Percentiles rank a stretch among this genome's conserved stretches.
These are phyloP conservation scores for Blastosporella zonata DNA, from an alignment of 1,284 basidiomycete genomes.

Conservation along the genomic window DNA sequence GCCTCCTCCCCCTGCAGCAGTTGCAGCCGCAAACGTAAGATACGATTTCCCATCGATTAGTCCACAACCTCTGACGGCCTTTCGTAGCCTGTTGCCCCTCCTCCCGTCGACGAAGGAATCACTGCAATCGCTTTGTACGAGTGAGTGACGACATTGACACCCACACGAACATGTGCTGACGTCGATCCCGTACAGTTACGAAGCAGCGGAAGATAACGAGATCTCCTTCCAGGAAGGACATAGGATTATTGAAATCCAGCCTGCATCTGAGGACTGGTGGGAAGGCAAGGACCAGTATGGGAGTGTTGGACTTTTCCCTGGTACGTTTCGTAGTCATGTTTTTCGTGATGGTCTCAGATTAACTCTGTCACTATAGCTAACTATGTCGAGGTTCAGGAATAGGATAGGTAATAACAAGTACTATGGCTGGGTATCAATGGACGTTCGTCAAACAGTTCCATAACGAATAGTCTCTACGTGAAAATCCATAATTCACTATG, in stretches of 20 bases:
- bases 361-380: slow-evolving; percentile 38
- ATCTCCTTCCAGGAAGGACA: slow-evolving; percentile 83
- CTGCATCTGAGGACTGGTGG: slow-evolving; percentile 88
- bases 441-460: background rate
- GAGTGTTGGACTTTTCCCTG: slow-evolving; percentile 79
- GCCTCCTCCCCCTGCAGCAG: slow-evolving; percentile 43
- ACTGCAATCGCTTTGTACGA: slow-evolving; percentile 77
- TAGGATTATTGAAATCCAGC: slow-evolving; percentile 68
- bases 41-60: background rate
- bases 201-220: slow-evolving; percentile 87
- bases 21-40: slow-evolving; percentile 31
- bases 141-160: slow-evolving; percentile 40
- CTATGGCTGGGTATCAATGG: background rate
- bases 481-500: background rate
- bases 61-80: slow-evolving; percentile 1
- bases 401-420: background rate
- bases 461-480: background rate
- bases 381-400: slow-evolving; percentile 60
- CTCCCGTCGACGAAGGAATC: slow-evolving; percentile 49
- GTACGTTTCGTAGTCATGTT: slow-evolving; percentile 38
- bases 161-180: slow-evolving; percentile 3
- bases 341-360: slow-evolving; percentile 3
- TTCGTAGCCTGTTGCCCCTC: slow-evolving; percentile 30
- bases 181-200: slow-evolving; percentile 52
- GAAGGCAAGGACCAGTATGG: slow-evolving; percentile 66